Evolutionary conservation across 2,329 filamentous ascomycete species (phyloP), one percentile per base, ranked within the genome.

Genomic region (Sordariomycetes sp.): DNA sequence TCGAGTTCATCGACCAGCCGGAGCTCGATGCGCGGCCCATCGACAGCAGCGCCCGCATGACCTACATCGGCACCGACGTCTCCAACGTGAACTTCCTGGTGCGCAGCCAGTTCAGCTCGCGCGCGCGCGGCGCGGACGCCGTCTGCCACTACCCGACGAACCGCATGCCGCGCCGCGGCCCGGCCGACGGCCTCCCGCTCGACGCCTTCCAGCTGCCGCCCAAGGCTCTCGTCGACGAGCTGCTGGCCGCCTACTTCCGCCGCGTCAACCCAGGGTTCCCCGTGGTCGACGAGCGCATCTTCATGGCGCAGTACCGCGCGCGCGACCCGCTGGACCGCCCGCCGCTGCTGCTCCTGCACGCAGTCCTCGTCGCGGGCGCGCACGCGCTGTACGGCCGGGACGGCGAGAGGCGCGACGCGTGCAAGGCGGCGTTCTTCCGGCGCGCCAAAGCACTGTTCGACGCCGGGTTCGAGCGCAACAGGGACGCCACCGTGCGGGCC

Each of bases 51-150:
- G 58, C 60, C 12, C 65, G 64, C 11, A 74, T 78, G 12, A 79
- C 77, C 59, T 82, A 79, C 62, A 78, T 82, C 52, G 79, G 79
- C 7, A 77, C 78, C 58, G 78, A 80, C 61, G 73, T 79, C 60
- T 82, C 79, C 37, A 82, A 81, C 60, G 72, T 81, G 62, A 79
- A 79, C 58, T 80, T 80, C 61, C 68, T 81, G 50, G 74, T 81
- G 32, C 75, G 77, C 14, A 78, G 80, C 60, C 72, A 75, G 61
- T 73, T 70, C 51, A 64, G 64, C 28, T 7, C 35, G 7, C 35
- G 35, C 35, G 7, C 14, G 7, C 35, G 7, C 7, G 35, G 7
- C 35, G 7, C 35, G 35, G 35, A 37, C 35, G 35, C n/a, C n/a
- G n/a, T 37, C 35, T 37, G 35, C 35, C 35, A 37, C 35, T 37